These are phyloP conservation scores for Coemansia sp. DNA, from an alignment of 192 early-diverging fungal species.

Conservation along the genomic window DNA sequence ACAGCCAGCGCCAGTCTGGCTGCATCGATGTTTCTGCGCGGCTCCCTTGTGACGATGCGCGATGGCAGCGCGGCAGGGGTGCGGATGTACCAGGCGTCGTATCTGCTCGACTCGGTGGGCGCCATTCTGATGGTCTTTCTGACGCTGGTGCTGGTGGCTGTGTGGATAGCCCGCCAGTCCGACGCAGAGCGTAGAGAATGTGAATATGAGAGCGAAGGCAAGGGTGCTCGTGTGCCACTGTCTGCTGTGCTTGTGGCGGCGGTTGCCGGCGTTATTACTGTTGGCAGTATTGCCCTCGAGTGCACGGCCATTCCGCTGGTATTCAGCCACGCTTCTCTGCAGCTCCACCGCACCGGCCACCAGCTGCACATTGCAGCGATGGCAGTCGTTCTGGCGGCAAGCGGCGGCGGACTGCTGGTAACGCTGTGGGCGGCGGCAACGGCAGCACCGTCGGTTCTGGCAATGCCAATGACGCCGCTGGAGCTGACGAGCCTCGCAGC, in stretches of 20 bases:
- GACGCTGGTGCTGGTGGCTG: slow-evolving; percentile 8
- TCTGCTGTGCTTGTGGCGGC: neutral
- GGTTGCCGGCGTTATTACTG: neutral
- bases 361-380: slow-evolving; percentile 14
- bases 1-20: slow-evolving; percentile 14
- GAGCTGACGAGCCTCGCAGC: slow-evolving; percentile 9
- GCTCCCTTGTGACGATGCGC: slow-evolving; percentile 4
- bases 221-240: neutral
- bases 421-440: slow-evolving; percentile 13
- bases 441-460: neutral
- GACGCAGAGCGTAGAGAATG: neutral
- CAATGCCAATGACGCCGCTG: neutral
- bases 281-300: slow-evolving; percentile 16
- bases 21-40: slow-evolving; percentile 35
- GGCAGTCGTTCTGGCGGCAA: slow-evolving; percentile 9
- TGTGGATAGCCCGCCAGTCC: slow-evolving; percentile 17
- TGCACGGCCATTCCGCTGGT: slow-evolving; percentile 22
- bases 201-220: slow-evolving; percentile 1
- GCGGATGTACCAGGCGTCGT: slow-evolving; percentile 19
- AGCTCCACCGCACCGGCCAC: slow-evolving; percentile 18
- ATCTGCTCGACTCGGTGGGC: slow-evolving; percentile 21
- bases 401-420: slow-evolving; percentile 18
- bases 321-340: neutral
- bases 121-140: slow-evolving; percentile 17
- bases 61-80: neutral